Evolutionary conservation across 1,284 basidiomycete genomes (phyloP), one percentile per base, ranked within the genome.

Genomic region (Salmacisia buchloeana): DNA sequence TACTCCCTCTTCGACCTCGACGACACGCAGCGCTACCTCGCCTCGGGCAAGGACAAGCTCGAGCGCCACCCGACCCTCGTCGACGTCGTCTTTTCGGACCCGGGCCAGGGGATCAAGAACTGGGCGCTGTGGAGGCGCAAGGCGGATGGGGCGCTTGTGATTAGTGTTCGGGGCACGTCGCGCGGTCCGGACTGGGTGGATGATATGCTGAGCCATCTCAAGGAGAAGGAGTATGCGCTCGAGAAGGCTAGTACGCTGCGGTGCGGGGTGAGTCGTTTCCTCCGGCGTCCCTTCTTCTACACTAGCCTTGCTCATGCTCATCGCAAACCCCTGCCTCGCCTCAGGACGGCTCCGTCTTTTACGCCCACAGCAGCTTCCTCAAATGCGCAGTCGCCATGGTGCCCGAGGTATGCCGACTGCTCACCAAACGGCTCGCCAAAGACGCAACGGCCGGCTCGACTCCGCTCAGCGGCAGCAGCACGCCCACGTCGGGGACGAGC

Each of bases 201-300:
- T 52, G 46, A 52, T 52, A 52, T 52, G 46, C 46, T 52, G 23
- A 27, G 46, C 18, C 46, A 52, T 31, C 18, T 52, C 23, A 52
- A 52, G 46, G 46, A 52, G 46, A 52, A 52, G 46, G 46, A 52
- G 2, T 52, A 21, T 29, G 46, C 46, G 25, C n/a, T 52, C 18
- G 46, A 52, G 46, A 52, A 52, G 25, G 46, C n/a, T 31, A 52
- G 29, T 52, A 27, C n/a, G 9, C 15, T 52, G 7, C 29, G 23
- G 18, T 52, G 46, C 25, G 25, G 15, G 46, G 46, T 52, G 46
- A 52, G 46, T 52, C 6, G 7, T 10, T 27, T 9, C 36, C 18
- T 38, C 36, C 18, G 9, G 36, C 36, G 9, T 52, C 18, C 9
- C 6, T 9, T 29, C 23, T 25, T 27, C 29, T 25, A 9, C 23